Evolutionary conservation across 768 basidiomycete species (phyloP), one percentile per base, ranked within the genome.

Genomic region (Russula griseocarnosa): DNA sequence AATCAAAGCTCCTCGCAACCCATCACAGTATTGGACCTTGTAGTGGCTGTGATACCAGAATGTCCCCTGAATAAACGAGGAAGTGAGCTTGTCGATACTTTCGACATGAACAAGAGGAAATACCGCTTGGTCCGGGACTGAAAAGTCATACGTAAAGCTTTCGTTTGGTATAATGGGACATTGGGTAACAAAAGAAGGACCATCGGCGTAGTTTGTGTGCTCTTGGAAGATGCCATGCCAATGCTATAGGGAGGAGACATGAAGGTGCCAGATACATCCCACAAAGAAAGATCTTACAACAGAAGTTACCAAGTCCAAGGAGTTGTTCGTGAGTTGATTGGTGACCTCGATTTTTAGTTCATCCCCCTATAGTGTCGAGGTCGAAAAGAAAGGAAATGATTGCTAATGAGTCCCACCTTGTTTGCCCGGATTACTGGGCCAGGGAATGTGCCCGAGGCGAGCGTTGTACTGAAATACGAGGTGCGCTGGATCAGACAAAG

Each of bases 191-290:
- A 52, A 63, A 3, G 66, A 20, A 16, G 47, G 30, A 20, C 70
- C 70, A 49, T 70, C 70, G 22, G 24, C 65, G 3, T 51, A 62
- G 11, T 55, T 64, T 11, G 70, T 67, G 44, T 24, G 24, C 1
- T 63, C 49, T 63, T 70, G 69, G 55, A 63, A 61, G n/a, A 71
- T 20, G 11, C 70, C 70, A 61, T 71, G 70, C 70, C 70, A 71
- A 54, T 71, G 70, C 69, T 70, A 34, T 16, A 40, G 42, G 24
- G 50, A 9, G 36, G 22, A 51, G 24, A 14, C 18, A 13, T 55
- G 14, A 4, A 18, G 30, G 30, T 32, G n/a, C 26, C 3, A 18
- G 30, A 11, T 5, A 30, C 10, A 16, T 24, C 1, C 38, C 30
- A 18, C 20, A 42, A 47, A 52, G 10, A 10, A n/a, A 36, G 8